phyloP scores from a whole-genome alignment of 305 asterid species.

The Fraxinus nigra region DNA sequence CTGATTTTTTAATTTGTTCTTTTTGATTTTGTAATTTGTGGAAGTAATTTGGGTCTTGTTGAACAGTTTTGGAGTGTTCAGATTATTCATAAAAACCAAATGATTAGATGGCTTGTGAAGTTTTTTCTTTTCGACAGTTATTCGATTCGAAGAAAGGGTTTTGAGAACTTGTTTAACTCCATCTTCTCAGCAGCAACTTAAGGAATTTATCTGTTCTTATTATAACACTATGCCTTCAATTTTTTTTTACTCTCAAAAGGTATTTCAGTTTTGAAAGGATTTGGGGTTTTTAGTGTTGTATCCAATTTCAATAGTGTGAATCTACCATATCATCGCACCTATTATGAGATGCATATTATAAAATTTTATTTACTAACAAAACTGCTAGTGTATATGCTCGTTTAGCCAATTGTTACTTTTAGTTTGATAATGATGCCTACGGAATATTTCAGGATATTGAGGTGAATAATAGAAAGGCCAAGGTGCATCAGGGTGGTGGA shows the following conservation, averaged over 20 bases:
- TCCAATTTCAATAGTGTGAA: neutral
- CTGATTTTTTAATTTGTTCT: neutral
- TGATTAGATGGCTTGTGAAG: constrained; percentile 1
- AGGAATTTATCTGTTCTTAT: neutral
- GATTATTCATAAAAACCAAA: neutral
- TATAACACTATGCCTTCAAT: neutral
- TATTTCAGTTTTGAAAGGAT: neutral
- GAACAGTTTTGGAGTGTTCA: neutral
- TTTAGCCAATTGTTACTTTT: neutral
- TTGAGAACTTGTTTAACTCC: neutral
- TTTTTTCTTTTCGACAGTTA: neutral
- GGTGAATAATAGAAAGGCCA: constrained; percentile 67
- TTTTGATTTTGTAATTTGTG: neutral
- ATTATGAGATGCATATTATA: neutral
- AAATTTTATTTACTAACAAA: neutral
- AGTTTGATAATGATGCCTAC: constrained; percentile 12
- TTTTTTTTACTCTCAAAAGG: neutral
- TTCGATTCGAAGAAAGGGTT: neutral
- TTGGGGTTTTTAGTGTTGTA: neutral
- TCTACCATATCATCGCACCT: neutral
- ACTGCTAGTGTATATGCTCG: neutral
- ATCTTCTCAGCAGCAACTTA: neutral
- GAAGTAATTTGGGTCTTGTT: neutral
- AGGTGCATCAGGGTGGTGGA: constrained; percentile 65
- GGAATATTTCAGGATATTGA: constrained; percentile 63